Evolutionary conservation across 2,329 filamentous ascomycete genomes (phyloP).

Genomic region (Didymella exigua): DNA sequence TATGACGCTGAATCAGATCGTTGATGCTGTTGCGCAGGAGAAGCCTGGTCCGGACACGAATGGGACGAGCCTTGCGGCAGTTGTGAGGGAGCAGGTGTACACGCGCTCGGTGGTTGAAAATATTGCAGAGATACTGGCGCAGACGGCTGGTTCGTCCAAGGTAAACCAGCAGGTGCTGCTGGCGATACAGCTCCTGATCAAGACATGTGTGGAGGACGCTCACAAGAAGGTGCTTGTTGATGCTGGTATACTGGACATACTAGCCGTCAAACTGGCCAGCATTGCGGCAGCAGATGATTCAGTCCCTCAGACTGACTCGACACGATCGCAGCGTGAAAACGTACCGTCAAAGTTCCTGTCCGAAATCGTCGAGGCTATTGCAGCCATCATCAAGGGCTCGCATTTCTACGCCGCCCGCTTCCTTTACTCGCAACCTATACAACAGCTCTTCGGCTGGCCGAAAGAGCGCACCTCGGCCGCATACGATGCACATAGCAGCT

Average conservation of each 20-base stretch:
- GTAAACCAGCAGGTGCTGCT: conserved; percentile 68
- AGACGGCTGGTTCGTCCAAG: conserved; percentile 58
- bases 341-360: conserved; percentile 63
- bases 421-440: conserved; percentile 51
- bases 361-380: conserved; percentile 76
- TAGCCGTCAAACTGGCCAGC: conserved; percentile 71
- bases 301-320: conserved; percentile 24
- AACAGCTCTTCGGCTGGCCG: conserved; percentile 40
- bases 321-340: conserved; percentile 26
- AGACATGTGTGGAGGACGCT: conserved; percentile 69
- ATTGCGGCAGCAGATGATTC: conserved; percentile 39
- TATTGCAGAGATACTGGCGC: conserved; percentile 69
- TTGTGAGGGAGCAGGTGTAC: conserved; percentile 61
- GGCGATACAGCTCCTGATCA: conserved; percentile 63
- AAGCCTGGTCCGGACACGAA: conserved; percentile 57
- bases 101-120: conserved; percentile 64
- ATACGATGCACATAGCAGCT: conserved; percentile 26
- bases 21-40: conserved; percentile 66
- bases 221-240: conserved; percentile 76
- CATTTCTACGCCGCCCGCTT: conserved; percentile 74
- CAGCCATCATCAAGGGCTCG: conserved; percentile 77
- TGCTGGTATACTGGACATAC: conserved; percentile 75
- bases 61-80: conserved; percentile 48
- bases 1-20: conserved; percentile 73
- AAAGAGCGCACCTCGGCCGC: conserved; percentile 29